phyloP scores from a whole-genome alignment of 331 rosid genomes.

The Quercus lobata region DNA sequence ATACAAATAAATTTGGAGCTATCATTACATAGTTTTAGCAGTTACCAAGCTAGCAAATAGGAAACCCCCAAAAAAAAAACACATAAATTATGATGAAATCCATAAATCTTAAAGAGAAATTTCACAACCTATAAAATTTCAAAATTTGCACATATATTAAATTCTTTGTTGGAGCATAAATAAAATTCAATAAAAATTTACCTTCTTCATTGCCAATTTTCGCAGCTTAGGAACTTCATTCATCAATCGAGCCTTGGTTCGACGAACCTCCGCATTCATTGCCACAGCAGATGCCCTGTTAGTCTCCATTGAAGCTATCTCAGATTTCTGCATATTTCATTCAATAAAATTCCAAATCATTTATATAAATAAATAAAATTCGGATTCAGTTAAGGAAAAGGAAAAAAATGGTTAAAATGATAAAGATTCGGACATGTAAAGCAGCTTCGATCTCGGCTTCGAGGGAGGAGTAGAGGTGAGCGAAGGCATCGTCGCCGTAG shows the following conservation, averaged over 20 bases:
- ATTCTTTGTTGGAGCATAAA: too few species aligned
- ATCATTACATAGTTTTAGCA: neutral
- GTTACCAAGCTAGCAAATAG: neutral
- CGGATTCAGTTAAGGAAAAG: neutral
- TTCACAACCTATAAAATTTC: too few species aligned
- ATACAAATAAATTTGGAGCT: too few species aligned
- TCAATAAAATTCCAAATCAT: neutral
- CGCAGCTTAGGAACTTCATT: slow-evolving; percentile 65
- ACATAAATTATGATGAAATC: too few species aligned
- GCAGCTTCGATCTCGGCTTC: slow-evolving; percentile 46
- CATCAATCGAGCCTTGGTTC: slow-evolving; percentile 59
- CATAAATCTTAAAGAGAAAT: too few species aligned
- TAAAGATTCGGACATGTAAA: slow-evolving; percentile 21
- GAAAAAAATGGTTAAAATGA: neutral
- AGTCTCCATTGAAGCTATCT: slow-evolving; percentile 41
- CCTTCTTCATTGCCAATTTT: slow-evolving; percentile 67
- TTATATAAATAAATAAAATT: neutral
- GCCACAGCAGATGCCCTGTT: slow-evolving; percentile 63
- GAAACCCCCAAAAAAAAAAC: too few species aligned
- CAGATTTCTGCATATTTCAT: slow-evolving; percentile 46
- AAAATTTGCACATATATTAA: too few species aligned
- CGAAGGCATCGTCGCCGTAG: slow-evolving; percentile 57
- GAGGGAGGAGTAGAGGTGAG: slow-evolving; percentile 40
- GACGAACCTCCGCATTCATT: slow-evolving; percentile 69
- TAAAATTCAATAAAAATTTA: neutral